phyloP scores from a whole-genome alignment of 169 alveolate species.

The Babesia divergens region DNA sequence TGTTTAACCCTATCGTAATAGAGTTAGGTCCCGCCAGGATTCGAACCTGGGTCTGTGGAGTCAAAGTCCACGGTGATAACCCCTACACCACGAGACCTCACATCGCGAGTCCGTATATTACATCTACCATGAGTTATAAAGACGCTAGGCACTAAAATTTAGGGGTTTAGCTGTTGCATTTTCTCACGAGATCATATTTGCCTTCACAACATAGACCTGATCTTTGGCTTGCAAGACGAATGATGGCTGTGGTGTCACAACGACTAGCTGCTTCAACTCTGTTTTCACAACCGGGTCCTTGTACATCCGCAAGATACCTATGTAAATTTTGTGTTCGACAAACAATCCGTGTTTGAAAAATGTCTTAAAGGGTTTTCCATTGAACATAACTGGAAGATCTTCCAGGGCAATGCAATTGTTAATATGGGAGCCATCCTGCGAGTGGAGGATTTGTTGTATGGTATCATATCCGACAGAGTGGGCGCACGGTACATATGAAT shows the following conservation, averaged over 20 bases:
- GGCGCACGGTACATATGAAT: slow-evolving; percentile 67
- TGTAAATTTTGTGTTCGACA: slow-evolving; percentile 37
- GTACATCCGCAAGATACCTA: slow-evolving; percentile 60
- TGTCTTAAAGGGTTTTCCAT: slow-evolving; percentile 22
- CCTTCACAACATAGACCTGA: slow-evolving; percentile 31
- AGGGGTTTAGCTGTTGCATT: neutral
- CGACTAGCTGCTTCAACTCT: slow-evolving; percentile 29
- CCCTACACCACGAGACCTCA: slow-evolving; percentile 49
- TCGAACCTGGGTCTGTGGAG: slow-evolving; percentile 54
- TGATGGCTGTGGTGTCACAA: slow-evolving; percentile 65
- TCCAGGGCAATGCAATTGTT: slow-evolving; percentile 24
- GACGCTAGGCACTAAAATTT: neutral
- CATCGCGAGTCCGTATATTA: neutral
- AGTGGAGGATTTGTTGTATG: slow-evolving; percentile 52
- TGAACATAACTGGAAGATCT: slow-evolving; percentile 6
- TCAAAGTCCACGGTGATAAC: slow-evolving; percentile 53
- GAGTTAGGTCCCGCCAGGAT: slow-evolving; percentile 27
- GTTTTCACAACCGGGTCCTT: slow-evolving; percentile 22
- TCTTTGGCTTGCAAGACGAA: slow-evolving; percentile 41
- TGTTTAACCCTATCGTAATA: no score
- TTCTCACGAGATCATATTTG: neutral
- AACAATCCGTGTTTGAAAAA: slow-evolving; percentile 26
- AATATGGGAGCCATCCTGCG: neutral
- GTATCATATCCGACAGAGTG: slow-evolving; percentile 70
- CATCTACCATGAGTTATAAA: neutral